Evolutionary conservation across 495 filamentous ascomycete species (phyloP), one percentile per base, ranked within the genome.

Genomic region (Glonium stellatum): DNA sequence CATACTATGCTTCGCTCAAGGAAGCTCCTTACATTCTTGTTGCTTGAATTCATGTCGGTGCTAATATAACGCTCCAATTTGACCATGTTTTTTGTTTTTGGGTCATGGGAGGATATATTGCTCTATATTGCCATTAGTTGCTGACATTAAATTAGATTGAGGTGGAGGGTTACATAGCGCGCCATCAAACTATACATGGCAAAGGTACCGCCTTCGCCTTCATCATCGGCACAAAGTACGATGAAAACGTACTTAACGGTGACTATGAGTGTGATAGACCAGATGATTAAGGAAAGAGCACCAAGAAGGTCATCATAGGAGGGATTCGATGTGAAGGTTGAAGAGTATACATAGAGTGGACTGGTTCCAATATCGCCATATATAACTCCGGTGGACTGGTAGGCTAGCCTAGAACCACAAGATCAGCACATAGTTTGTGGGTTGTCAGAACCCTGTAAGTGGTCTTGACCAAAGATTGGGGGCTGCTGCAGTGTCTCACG

Each of bases 121-220:
- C 15, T 21, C 57, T 55, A 19, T 21, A 23, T 5, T 19, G 12
- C 13, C 4, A 52, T 52, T 12, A 25, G 48, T 57, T 18, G 39
- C 39, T 44, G 18, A 13, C 10, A 4, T 13, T 15, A 11, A 18
- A 44, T 5, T 10, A 39, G 25, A 1, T 23, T 1, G 4, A 37
- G 9, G 37, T 52, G 21, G 15, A 3, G 15, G 12, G 54, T 68
- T 74, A 84, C 85, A 73, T 82, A 88, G 64, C 85, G 75, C 1
- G 84, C 82, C 0, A 90, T 73, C n/a, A 90, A 70, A 19, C 82
- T 82, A 67, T 88, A 90, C 36, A 82, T 76, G 48, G 81, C 83
- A 66, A 90, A 90, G 1, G 86, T 90, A 51, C 87, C 87, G 4
- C 87, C 87, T 68, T 89, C 86, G 31, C 86, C 86, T 58, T 88